These are phyloP conservation scores for Encephalitozoon intestinalis DNA, from an alignment of 371 early-diverging fungal species.

Conservation along the genomic window DNA sequence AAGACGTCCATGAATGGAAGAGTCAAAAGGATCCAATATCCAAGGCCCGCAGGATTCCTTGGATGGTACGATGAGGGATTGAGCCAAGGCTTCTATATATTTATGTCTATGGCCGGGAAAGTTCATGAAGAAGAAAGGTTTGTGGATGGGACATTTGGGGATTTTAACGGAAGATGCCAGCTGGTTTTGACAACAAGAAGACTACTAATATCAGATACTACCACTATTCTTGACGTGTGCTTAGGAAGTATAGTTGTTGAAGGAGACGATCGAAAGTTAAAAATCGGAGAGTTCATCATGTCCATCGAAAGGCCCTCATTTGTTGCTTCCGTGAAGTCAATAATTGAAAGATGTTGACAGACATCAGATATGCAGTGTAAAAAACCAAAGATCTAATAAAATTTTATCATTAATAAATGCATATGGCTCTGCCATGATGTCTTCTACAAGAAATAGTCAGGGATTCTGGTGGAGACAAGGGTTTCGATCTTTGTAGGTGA, in stretches of 20 bases:
- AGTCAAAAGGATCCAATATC: constrained; percentile 1
- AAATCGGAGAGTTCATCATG: neutral
- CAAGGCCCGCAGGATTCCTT: neutral
- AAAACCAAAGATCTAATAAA: neutral
- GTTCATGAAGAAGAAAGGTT: neutral
- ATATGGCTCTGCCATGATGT: neutral
- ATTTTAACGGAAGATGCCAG: neutral
- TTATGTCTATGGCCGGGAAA: neutral
- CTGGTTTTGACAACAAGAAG: constrained; percentile 8
- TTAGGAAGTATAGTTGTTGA: neutral
- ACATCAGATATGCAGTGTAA: neutral
- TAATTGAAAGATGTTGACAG: neutral
- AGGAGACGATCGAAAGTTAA: neutral
- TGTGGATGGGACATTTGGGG: constrained; percentile 12
- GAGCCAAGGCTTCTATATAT: constrained; percentile 16
- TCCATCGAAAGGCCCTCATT: constrained; percentile 2
- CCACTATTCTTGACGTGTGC: neutral
- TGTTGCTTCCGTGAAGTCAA: neutral
- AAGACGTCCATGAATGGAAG: neutral
- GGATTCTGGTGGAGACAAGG: constrained; percentile 87
- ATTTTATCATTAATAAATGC: neutral
- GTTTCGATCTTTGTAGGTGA: constrained; percentile 92
- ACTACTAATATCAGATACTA: neutral
- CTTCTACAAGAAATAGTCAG: constrained; percentile 85
- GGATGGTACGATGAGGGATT: constrained; percentile 4